These are phyloP conservation scores for Colletotrichum melonis DNA, from an alignment of 2,329 filamentous ascomycete species.

Conservation along the genomic window DNA sequence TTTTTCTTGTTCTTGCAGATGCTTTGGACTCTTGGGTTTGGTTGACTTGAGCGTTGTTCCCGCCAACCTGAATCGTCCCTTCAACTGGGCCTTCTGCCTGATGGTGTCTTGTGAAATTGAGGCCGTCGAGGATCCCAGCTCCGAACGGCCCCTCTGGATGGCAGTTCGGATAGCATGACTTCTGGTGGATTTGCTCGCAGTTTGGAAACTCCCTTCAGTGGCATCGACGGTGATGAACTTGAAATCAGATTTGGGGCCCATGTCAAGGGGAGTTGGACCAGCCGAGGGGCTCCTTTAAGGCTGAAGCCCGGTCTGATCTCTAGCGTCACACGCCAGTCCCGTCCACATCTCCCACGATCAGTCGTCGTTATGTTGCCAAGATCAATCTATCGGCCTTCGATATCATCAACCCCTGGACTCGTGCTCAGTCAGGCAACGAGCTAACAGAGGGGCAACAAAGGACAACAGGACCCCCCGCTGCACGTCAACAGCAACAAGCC, in stretches of 20 bases:
- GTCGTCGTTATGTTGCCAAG: not conserved
- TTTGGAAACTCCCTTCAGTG: slow-evolving; percentile 6
- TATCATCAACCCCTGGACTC: not conserved
- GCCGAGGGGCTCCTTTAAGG: not conserved
- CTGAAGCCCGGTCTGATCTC: not conserved
- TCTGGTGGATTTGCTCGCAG: slow-evolving; percentile 26
- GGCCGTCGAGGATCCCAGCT: slow-evolving; percentile 16
- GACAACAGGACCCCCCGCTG: not conserved
- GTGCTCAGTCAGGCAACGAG: not conserved
- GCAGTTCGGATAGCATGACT: slow-evolving; percentile 37
- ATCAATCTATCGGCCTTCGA: not conserved
- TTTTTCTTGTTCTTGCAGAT: not conserved
- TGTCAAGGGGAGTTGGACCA: not conserved
- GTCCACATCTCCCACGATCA: not conserved
- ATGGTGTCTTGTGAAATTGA: slow-evolving; percentile 8
- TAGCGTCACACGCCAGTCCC: not conserved
- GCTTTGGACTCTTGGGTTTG: not conserved
- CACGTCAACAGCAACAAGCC: not conserved
- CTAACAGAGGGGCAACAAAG: not conserved
- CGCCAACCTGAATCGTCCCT: slow-evolving; percentile 34
- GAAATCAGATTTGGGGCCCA: slow-evolving; percentile 25
- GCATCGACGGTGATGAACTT: slow-evolving; percentile 32
- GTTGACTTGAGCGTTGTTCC: not conserved
- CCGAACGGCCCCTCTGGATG: slow-evolving; percentile 20
- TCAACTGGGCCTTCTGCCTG: slow-evolving; percentile 22